These are phyloP conservation scores for Pseudonectria buxi DNA, from an alignment of 2,329 filamentous ascomycete species.

Conservation along the genomic window DNA sequence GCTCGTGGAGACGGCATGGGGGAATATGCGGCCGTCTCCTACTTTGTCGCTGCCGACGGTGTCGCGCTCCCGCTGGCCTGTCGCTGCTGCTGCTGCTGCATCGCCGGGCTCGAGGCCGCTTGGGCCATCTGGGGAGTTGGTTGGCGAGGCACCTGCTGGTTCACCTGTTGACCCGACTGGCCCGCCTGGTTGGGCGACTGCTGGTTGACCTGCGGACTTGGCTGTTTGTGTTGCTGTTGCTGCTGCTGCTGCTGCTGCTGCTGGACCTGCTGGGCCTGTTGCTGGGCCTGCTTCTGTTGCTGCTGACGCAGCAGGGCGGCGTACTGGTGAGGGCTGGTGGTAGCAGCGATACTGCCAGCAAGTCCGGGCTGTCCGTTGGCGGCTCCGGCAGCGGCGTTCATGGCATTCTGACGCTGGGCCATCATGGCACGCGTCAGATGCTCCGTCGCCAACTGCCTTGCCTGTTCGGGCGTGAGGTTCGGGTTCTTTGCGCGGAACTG, in stretches of 20 bases:
- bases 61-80: conserved; percentile 35
- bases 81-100: conserved; percentile 21
- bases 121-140: conserved; percentile 6
- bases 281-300: conserved; percentile 40
- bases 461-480: conserved; percentile 41
- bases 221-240: conserved; percentile 18
- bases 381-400: conserved; percentile 47
- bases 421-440: conserved; percentile 42
- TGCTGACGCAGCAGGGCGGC: conserved; percentile 52
- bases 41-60: conserved; percentile 25
- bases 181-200: conserved; percentile 9
- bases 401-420: conserved; percentile 44
- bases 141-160: conserved; percentile 8
- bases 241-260: conserved; percentile 21
- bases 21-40: background rate
- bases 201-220: conserved; percentile 21
- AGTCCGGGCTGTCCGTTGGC: conserved; percentile 41
- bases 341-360: conserved; percentile 41
- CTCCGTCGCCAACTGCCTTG: conserved; percentile 45
- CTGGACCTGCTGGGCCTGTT: conserved; percentile 23
- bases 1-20: too few species aligned
- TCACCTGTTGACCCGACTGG: conserved; percentile 14
- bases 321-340: conserved; percentile 52
- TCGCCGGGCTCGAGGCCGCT: too few species aligned
- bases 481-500: conserved; percentile 46